Evolutionary conservation across 176 grass and related monocot genomes (phyloP).

Genomic region (Oryza rufipogon): DNA sequence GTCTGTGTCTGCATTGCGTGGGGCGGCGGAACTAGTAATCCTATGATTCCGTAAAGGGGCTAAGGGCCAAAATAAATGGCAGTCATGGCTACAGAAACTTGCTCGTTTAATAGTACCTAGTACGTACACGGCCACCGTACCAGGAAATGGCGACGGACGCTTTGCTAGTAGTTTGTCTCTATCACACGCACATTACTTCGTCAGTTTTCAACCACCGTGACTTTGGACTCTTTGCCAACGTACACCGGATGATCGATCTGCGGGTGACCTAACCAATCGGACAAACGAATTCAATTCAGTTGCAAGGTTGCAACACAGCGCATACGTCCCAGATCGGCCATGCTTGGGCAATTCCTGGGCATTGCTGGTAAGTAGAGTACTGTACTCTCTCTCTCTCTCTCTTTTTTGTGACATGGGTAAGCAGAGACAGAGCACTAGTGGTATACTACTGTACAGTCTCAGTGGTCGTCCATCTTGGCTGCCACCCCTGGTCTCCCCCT

Average conservation of each 20-base stretch:
- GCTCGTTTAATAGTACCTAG: not conserved
- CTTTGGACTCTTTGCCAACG: conserved; percentile 15
- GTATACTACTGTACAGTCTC: not conserved
- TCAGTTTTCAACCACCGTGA: not conserved
- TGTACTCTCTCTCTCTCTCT: not conserved
- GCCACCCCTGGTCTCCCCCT: not conserved
- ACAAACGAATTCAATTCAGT: conserved; percentile 31
- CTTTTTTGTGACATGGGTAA: not conserved
- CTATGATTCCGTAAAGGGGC: not conserved
- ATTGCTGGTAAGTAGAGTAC: not conserved
- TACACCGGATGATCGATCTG: conserved; percentile 5
- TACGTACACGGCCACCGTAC: not conserved
- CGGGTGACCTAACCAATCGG: not conserved
- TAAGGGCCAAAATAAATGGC: conserved; percentile 13
- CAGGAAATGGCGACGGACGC: conserved; percentile 2
- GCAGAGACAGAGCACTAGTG: not conserved
- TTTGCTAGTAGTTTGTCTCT: conserved; percentile 19
- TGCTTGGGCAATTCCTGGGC: conserved; percentile 40
- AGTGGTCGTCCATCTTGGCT: conserved; percentile 8
- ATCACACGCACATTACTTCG: not conserved
- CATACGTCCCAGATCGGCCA: conserved; percentile 7
- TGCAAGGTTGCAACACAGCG: not conserved
- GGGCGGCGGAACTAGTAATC: conserved; percentile 34
- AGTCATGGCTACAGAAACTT: not conserved
- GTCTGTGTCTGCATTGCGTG: conserved; percentile 33